A percentile compares a stretch with the other conserved stretches of the same genome.
Conservation (phyloP, 2,329 filamentous ascomycete species). For the Aspergillus sp. region DNA sequence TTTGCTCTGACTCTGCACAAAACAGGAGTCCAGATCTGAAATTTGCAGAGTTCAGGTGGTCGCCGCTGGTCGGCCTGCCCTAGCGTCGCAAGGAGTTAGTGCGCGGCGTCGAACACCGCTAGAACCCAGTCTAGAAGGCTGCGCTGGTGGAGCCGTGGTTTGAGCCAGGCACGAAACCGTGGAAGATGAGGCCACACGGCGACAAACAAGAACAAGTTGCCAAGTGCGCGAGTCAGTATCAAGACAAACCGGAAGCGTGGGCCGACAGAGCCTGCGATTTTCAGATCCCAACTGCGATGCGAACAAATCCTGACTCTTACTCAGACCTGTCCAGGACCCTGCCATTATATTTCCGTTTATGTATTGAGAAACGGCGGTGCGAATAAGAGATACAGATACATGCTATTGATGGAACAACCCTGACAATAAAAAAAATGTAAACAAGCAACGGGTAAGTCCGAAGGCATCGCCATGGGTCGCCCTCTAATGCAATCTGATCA, state of each 20-base stretch:
- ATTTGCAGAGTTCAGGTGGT: not conserved
- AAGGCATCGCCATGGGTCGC: not conserved
- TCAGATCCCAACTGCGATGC: not conserved
- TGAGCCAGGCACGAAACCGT: constrained; percentile 4
- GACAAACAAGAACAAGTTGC: not conserved
- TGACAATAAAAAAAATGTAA: not conserved
- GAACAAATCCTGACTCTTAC: not conserved
- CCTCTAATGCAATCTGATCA: not conserved
- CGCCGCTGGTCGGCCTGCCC: not conserved
- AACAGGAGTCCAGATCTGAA: not conserved
- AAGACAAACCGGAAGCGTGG: not conserved
- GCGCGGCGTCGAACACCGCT: constrained; percentile 9
- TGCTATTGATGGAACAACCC: not conserved
- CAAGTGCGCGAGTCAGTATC: not conserved
- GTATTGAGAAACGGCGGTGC: not conserved
- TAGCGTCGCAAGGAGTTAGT: not conserved
- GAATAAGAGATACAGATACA: not conserved
- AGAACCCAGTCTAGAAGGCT: not conserved
- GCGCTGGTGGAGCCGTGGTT: constrained; percentile 1
- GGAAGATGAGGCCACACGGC: not conserved
- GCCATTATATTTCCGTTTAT: not conserved
- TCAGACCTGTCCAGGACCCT: not conserved
- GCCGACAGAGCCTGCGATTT: not conserved
- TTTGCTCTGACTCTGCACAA: not conserved
- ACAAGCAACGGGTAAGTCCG: too few species aligned